These are phyloP conservation scores for Claviceps sp. DNA, from an alignment of 2,329 filamentous ascomycete species.

Conservation along the genomic window DNA sequence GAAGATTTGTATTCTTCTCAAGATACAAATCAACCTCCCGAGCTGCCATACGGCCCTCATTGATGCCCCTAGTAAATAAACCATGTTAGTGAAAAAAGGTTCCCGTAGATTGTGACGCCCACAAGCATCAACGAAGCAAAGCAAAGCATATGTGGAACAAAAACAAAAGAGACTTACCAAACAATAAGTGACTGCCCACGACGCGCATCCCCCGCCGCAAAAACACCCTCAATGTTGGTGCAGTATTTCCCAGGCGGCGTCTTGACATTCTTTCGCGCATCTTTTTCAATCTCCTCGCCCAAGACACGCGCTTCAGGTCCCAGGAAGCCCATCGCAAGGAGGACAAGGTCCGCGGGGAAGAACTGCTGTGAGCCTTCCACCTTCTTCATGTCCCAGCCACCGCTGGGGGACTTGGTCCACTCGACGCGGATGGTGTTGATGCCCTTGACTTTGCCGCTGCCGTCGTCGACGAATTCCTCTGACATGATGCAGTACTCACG, in stretches of 20 bases:
- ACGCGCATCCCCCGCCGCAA: slow-evolving; percentile 89
- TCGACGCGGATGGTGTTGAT: slow-evolving; percentile 94
- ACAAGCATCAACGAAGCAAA: no score
- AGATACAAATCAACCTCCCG: slow-evolving; percentile 86
- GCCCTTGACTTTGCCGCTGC: slow-evolving; percentile 75
- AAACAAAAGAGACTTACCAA: slow-evolving; percentile 48
- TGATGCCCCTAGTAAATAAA: slow-evolving; percentile 59
- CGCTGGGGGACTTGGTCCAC: slow-evolving; percentile 80
- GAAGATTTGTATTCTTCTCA: slow-evolving; percentile 64
- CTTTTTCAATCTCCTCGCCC: slow-evolving; percentile 79
- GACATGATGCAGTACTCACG: slow-evolving; percentile 98
- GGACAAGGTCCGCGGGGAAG: slow-evolving; percentile 89
- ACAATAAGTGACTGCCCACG: slow-evolving; percentile 93
- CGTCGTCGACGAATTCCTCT: slow-evolving; percentile 88
- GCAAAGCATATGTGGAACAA: not conserved
- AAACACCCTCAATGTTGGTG: slow-evolving; percentile 79
- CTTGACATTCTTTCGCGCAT: slow-evolving; percentile 91
- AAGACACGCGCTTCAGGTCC: slow-evolving; percentile 83
- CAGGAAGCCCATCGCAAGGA: slow-evolving; percentile 94
- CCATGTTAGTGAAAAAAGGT: not conserved
- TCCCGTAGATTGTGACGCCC: not conserved
- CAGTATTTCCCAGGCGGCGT: slow-evolving; percentile 76
- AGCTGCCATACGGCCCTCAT: slow-evolving; percentile 86
- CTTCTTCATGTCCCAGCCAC: slow-evolving; percentile 98
- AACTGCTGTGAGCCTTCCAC: slow-evolving; percentile 86